Conservation (phyloP, 495 filamentous ascomycete species). For the Penicillium ochrochloron region DNA sequence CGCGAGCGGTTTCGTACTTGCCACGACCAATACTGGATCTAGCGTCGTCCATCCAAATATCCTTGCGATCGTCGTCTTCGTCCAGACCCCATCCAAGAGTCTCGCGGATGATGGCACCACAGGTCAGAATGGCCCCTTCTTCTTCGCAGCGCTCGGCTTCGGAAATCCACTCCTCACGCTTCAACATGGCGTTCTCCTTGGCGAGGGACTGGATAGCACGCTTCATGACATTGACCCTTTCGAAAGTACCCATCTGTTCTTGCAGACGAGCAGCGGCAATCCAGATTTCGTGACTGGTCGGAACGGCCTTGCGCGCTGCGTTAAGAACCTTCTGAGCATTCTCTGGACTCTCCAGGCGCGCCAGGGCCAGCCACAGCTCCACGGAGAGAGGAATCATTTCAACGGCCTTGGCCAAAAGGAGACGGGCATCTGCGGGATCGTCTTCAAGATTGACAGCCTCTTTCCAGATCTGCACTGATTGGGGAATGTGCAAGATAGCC, state of each 20-base stretch:
- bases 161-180: slow-evolving; percentile 94
- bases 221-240: slow-evolving; percentile 89
- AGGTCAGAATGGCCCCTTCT: slow-evolving; percentile 86
- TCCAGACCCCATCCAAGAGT: slow-evolving; percentile 93
- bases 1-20: slow-evolving; percentile 85
- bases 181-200: slow-evolving; percentile 91
- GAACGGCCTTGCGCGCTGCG: slow-evolving; percentile 89
- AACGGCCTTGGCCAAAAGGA: slow-evolving; percentile 89
- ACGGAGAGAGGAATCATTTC: slow-evolving; percentile 92
- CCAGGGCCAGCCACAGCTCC: slow-evolving; percentile 93
- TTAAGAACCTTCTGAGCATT: slow-evolving; percentile 95
- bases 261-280: slow-evolving; percentile 90
- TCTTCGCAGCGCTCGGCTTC: slow-evolving; percentile 95
- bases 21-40: slow-evolving; percentile 75
- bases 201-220: slow-evolving; percentile 88
- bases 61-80: slow-evolving; percentile 95
- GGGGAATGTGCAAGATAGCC: slow-evolving; percentile 85
- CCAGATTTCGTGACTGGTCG: slow-evolving; percentile 93
- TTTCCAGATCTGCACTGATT: slow-evolving; percentile 95
- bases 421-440: slow-evolving; percentile 78
- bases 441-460: slow-evolving; percentile 96
- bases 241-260: slow-evolving; percentile 79
- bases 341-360: slow-evolving; percentile 83
- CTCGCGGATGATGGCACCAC: slow-evolving; percentile 84
- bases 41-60: slow-evolving; percentile 94